phyloP scores from a whole-genome alignment of 768 basidiomycete species.

The Dioszegia aurantiaca region DNA sequence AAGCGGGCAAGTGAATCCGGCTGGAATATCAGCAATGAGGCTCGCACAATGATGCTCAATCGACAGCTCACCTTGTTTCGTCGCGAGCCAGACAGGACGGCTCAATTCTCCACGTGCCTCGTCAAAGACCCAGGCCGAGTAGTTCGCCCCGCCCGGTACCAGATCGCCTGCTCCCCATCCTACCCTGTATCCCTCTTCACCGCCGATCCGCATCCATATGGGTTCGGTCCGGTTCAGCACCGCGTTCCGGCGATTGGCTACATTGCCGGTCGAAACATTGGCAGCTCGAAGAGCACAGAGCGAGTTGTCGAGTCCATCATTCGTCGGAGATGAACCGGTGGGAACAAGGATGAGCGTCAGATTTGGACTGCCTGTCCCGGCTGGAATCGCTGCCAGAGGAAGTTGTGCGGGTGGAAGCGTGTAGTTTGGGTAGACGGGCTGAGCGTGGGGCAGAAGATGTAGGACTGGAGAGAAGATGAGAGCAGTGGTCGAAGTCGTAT shows the following conservation, averaged over 20 bases:
- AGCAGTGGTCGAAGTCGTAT: conserved; percentile 43
- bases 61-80: conserved; percentile 45
- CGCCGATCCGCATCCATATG: conserved; percentile 27
- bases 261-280: conserved; percentile 25
- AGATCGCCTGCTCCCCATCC: conserved; percentile 36
- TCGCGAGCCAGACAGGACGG: conserved; percentile 46
- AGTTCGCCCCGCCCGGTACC: conserved; percentile 35
- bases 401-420: conserved; percentile 44
- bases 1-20: conserved; percentile 47
- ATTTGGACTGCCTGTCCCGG: conserved; percentile 21
- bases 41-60: neutral
- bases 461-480: conserved; percentile 49
- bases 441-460: conserved; percentile 14
- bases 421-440: conserved; percentile 52
- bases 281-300: conserved; percentile 29
- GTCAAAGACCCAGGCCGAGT: conserved; percentile 46
- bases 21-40: too few species aligned
- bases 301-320: conserved; percentile 34
- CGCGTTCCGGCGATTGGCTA: conserved; percentile 17
- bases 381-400: neutral
- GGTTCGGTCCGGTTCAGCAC: conserved; percentile 21
- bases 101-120: conserved; percentile 21
- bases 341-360: conserved; percentile 45
- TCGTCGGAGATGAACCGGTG: conserved; percentile 33
- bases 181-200: conserved; percentile 40